phyloP scores from a whole-genome alignment of 306 rosid species.

The Cercis canadensis region DNA sequence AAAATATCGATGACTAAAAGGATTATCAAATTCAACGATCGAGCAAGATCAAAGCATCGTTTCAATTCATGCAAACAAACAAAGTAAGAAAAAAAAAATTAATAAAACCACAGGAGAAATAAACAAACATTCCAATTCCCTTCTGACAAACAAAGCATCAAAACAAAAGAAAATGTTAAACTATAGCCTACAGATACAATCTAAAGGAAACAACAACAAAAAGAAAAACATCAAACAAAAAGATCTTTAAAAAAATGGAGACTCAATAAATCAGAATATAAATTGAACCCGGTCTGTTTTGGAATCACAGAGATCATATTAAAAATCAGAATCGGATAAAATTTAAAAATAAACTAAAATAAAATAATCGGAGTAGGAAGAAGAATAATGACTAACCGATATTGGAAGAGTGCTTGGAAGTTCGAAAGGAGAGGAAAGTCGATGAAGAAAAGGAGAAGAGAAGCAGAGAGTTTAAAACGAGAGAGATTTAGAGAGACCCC shows the following conservation, averaged over 20 bases:
- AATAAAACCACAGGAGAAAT: not conserved
- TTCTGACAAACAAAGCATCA: not conserved
- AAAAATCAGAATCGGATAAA: too few relatives aligned
- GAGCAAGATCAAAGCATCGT: too few relatives aligned
- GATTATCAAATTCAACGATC: too few relatives aligned
- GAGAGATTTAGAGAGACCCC: too few relatives aligned
- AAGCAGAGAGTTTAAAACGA: conserved; percentile 32
- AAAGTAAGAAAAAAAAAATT: not conserved
- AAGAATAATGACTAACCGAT: conserved; percentile 20
- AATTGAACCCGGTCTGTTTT: too few relatives aligned
- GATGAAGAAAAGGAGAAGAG: conserved; percentile 3
- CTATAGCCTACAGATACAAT: not conserved
- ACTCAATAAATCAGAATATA: not conserved
- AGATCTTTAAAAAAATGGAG: too few relatives aligned
- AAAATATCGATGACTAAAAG: too few relatives aligned
- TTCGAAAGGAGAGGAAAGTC: conserved; percentile 19
- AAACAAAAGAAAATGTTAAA: not conserved
- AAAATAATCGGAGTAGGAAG: not conserved
- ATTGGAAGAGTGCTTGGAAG: too few relatives aligned
- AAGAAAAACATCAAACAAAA: not conserved
- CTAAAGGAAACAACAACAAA: not conserved
- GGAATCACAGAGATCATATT: too few relatives aligned
- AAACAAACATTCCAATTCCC: not conserved
- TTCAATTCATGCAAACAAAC: too few relatives aligned
- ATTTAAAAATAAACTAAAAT: too few relatives aligned